A percentile compares a stretch with the other conserved stretches of the same genome.
phyloP scores from a whole-genome alignment of 257 asterid genomes.

The Solanum bulbocastanum region DNA sequence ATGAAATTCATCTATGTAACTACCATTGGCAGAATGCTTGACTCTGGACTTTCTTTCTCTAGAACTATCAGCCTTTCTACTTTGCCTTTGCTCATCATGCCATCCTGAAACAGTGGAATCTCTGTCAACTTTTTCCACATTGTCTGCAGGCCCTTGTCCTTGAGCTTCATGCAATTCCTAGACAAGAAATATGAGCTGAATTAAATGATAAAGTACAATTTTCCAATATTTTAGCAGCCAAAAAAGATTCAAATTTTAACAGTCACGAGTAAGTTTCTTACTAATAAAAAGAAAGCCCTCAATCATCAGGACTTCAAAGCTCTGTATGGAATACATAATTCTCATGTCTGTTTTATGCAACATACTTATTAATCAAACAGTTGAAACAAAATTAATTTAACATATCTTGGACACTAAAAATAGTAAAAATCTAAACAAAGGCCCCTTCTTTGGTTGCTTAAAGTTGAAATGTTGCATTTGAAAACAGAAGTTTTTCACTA shows the following conservation, averaged over 20 bases:
- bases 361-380: conserved; percentile 20
- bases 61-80: not conserved
- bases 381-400: conserved; percentile 7
- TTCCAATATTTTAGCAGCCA: not conserved
- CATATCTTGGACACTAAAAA: not conserved
- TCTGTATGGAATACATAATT: conserved; percentile 31
- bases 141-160: conserved; percentile 4
- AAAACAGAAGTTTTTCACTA: not conserved
- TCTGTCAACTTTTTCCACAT: conserved; percentile 11
- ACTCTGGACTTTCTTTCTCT: conserved; percentile 15
- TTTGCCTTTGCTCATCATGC: conserved; percentile 23
- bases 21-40: conserved; percentile 30
- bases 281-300: conserved; percentile 73
- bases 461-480: not conserved
- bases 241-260: conserved; percentile 1
- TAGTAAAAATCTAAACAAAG: not conserved
- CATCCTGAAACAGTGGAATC: conserved; percentile 9
- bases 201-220: not conserved
- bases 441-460: not conserved
- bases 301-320: conserved; percentile 53
- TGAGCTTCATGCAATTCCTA: conserved; percentile 31
- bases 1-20: conserved; percentile 5
- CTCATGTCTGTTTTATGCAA: conserved; percentile 24
- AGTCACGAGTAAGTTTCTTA: conserved; percentile 34
- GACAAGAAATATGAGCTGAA: conserved; percentile 1